phyloP scores from a whole-genome alignment of 2,329 filamentous ascomycete genomes.

The Fusarium papillatum region DNA sequence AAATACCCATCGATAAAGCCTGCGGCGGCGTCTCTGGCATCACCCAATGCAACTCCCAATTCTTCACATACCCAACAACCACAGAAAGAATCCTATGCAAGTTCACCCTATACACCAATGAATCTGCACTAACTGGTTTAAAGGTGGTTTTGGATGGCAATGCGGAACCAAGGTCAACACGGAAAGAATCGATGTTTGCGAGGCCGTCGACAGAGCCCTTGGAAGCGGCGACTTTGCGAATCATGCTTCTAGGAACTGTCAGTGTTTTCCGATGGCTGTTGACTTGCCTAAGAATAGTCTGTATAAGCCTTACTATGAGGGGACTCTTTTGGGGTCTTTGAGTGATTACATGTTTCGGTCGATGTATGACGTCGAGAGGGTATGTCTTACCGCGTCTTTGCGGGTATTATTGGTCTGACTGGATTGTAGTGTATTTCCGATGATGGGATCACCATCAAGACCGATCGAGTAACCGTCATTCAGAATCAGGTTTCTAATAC shows the following conservation, averaged over 20 bases:
- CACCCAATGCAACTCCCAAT: neutral
- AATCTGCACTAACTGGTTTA: neutral
- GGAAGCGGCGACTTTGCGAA: neutral
- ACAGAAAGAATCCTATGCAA: neutral
- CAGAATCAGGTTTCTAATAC: neutral
- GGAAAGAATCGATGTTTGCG: constrained; percentile 5
- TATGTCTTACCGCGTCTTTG: neutral
- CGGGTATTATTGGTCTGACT: neutral
- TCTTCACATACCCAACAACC: neutral
- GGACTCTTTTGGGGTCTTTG: neutral
- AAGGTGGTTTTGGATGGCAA: neutral
- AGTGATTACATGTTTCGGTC: neutral
- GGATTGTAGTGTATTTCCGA: constrained; percentile 3
- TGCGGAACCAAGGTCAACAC: neutral
- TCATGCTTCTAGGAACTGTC: constrained; percentile 1
- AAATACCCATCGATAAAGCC: neutral
- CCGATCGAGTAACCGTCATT: neutral
- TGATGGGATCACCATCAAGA: neutral
- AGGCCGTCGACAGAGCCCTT: constrained; percentile 3
- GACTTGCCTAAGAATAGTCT: neutral
- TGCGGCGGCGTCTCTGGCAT: neutral
- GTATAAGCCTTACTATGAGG: neutral
- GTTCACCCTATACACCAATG: neutral
- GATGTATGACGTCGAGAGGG: neutral
- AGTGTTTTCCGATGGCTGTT: constrained; percentile 1